A percentile compares a stretch with the other conserved stretches of the same genome.
Evolutionary conservation across 768 basidiomycete genomes (phyloP).

Genomic region (Leucogyrophana mollusca): DNA sequence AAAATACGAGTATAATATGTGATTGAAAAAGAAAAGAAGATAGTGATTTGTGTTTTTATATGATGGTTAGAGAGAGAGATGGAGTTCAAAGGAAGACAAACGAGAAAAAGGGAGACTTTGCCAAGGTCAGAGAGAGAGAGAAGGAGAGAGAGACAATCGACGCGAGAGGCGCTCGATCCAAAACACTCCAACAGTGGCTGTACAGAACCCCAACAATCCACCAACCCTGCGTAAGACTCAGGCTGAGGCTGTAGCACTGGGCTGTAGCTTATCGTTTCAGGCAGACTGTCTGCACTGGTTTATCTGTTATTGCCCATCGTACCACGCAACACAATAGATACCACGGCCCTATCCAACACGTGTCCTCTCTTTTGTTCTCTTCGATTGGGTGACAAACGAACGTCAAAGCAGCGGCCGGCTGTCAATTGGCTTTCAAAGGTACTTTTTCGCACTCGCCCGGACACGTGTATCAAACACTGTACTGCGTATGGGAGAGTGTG

Average conservation of each 20-base stretch:
- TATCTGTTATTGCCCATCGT: no score
- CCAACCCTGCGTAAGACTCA: no score
- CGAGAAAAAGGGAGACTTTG: slow-evolving; percentile 31
- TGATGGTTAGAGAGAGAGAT: slow-evolving; percentile 12
- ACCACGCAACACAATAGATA: background rate
- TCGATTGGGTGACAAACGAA: slow-evolving; percentile 9
- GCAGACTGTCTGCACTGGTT: background rate
- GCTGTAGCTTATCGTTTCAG: background rate
- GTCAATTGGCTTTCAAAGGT: slow-evolving; percentile 45
- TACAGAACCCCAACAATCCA: slow-evolving; percentile 2
- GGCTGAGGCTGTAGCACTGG: no score
- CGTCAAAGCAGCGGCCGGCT: background rate
- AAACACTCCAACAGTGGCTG: slow-evolving; percentile 5
- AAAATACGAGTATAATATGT: slow-evolving; percentile 7
- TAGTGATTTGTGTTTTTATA: slow-evolving; percentile 10
- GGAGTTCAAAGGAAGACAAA: slow-evolving; percentile 12
- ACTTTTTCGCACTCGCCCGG: slow-evolving; percentile 81
- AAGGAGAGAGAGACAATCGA: slow-evolving; percentile 27
- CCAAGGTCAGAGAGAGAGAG: slow-evolving; percentile 33
- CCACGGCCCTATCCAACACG: background rate
- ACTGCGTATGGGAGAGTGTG: slow-evolving; percentile 81
- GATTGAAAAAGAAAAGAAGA: slow-evolving; percentile 14
- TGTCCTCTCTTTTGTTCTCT: background rate
- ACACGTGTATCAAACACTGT: slow-evolving; percentile 81
- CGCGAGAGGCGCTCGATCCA: background rate